Percentiles rank a stretch among this genome's conserved stretches.
Conservation (phyloP, 2,329 filamentous ascomycete genomes). For the Malbranchea cinnamomea region DNA sequence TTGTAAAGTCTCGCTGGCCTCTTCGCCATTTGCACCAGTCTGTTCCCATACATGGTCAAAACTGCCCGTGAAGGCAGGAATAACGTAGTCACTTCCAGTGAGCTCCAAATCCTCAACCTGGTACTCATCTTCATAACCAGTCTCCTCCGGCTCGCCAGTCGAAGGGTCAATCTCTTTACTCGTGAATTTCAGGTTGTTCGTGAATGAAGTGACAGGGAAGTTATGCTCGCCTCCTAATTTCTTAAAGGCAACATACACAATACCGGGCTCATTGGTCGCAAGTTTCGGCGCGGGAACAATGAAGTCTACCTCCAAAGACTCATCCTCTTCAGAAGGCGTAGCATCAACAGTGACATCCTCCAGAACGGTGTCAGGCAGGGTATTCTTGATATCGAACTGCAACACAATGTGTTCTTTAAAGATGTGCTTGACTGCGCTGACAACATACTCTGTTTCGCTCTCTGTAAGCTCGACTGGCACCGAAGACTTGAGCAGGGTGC, state of each 20-base stretch:
- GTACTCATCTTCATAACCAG: constrained; percentile 93
- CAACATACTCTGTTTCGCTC: constrained; percentile 93
- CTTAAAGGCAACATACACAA: constrained; percentile 89
- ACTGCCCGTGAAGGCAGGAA: constrained; percentile 85
- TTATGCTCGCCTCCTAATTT: constrained; percentile 55
- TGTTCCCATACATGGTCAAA: constrained; percentile 96
- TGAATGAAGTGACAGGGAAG: constrained; percentile 70
- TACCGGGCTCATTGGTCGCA: constrained; percentile 70
- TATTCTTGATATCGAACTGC: constrained; percentile 97
- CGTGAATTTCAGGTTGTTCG: constrained; percentile 89
- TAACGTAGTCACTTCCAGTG: constrained; percentile 79
- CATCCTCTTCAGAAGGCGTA: constrained; percentile 67
- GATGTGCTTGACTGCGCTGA: constrained; percentile 85
- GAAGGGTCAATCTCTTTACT: constrained; percentile 96
- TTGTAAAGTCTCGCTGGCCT: constrained; percentile 82
- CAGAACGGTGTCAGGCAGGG: constrained; percentile 74
- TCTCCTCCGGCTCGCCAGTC: constrained; percentile 81
- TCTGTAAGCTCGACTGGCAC: constrained; percentile 78
- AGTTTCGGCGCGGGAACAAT: constrained; percentile 80
- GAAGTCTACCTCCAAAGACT: constrained; percentile 67
- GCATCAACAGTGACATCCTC: constrained; percentile 78
- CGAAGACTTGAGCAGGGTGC: constrained; percentile 82
- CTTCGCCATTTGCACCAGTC: constrained; percentile 73
- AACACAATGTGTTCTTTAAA: constrained; percentile 95
- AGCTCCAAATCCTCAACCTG: constrained; percentile 90